Conservation (phyloP, 2,329 filamentous ascomycete species). For the Alternaria consortialis region DNA sequence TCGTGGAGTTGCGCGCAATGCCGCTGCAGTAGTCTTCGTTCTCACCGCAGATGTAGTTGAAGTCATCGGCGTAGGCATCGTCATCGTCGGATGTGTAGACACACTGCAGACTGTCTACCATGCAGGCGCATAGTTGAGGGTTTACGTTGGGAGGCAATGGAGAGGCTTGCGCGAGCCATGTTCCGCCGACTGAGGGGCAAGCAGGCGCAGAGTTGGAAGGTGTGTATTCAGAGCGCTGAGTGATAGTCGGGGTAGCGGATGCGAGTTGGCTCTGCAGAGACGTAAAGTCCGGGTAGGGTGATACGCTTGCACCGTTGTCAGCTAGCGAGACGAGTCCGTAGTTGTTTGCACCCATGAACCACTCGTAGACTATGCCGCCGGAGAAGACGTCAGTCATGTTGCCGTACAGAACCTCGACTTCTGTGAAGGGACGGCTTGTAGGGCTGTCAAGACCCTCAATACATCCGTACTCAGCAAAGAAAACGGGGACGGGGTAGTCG, state of each 20-base stretch:
- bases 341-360: conserved; percentile 89
- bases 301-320: conserved; percentile 66
- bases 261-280: conserved; percentile 74
- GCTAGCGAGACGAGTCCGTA: conserved; percentile 79
- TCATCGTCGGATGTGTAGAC: conserved; percentile 68
- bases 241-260: conserved; percentile 70
- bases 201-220: conserved; percentile 72
- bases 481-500: conserved; percentile 90
- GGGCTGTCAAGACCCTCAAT: conserved; percentile 62
- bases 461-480: conserved; percentile 99
- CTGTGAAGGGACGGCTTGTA: conserved; percentile 78
- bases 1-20: conserved; percentile 72
- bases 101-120: conserved; percentile 77
- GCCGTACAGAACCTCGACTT: conserved; percentile 83
- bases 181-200: conserved; percentile 72
- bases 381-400: conserved; percentile 90
- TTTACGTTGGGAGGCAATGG: conserved; percentile 85
- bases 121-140: conserved; percentile 81
- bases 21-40: conserved; percentile 67
- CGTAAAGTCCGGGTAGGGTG: conserved; percentile 75
- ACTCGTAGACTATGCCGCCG: conserved; percentile 98
- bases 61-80: conserved; percentile 71
- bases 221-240: conserved; percentile 72
- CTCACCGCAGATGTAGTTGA: conserved; percentile 75
- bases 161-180: conserved; percentile 74